A percentile compares a stretch with the other conserved stretches of the same genome.
Evolutionary conservation across 1,284 basidiomycete species (phyloP).

Genomic region (Uromyces viciae-fabae): DNA sequence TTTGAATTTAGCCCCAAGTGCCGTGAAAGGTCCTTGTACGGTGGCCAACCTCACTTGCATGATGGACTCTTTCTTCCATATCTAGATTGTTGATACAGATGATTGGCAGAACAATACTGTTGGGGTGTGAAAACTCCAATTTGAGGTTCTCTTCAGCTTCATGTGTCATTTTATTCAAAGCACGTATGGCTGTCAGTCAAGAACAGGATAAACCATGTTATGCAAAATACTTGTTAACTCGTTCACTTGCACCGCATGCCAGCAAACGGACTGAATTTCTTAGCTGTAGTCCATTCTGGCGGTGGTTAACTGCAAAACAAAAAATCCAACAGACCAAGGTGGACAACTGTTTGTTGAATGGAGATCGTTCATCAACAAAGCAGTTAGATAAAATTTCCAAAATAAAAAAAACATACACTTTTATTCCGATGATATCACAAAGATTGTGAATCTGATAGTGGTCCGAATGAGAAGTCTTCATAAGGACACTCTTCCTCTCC

Average conservation of each 20-base stretch:
- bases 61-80: not conserved
- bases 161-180: not conserved
- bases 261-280: not conserved
- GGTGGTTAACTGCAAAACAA: not conserved
- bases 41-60: not conserved
- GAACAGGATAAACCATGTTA: not conserved
- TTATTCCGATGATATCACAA: not conserved
- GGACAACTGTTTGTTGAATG: not conserved
- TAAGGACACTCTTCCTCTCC: not conserved
- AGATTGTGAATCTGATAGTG: not conserved
- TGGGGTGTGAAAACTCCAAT: not conserved
- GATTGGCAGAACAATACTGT: not conserved
- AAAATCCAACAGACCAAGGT: too few relatives aligned
- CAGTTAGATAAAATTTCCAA: not conserved
- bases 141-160: not conserved
- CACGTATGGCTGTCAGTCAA: not conserved
- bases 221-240: not conserved
- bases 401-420: not conserved
- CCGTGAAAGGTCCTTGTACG: not conserved
- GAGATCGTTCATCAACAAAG: not conserved
- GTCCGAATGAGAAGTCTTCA: too few relatives aligned
- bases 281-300: not conserved
- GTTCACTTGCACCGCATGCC: not conserved
- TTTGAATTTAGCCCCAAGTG: not conserved
- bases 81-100: constrained; percentile 11